Conservation (phyloP, 1,284 basidiomycete genomes). For the Cutaneotrichosporon sp. region DNA sequence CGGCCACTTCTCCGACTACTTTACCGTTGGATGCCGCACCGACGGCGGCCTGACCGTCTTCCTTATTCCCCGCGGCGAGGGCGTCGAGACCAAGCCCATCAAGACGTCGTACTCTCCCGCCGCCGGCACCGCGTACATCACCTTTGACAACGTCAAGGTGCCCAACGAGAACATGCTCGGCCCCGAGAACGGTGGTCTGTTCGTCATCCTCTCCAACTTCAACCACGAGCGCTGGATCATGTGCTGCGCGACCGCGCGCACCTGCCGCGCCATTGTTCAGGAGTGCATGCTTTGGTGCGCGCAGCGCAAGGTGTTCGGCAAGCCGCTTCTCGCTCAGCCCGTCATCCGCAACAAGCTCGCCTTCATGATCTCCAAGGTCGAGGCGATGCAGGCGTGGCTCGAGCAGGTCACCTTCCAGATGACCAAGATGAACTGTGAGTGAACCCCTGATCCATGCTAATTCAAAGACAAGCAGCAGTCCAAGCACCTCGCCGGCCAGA, state of each 20-base stretch:
- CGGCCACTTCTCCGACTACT: slow-evolving; percentile 59
- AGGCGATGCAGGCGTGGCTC: slow-evolving; percentile 82
- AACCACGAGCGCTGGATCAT: slow-evolving; percentile 52
- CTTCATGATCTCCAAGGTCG: slow-evolving; percentile 77
- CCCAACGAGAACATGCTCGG: slow-evolving; percentile 83
- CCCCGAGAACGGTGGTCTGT: slow-evolving; percentile 75
- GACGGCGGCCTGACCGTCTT: slow-evolving; percentile 84
- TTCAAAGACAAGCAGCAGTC: slow-evolving; percentile 62
- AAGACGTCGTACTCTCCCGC: slow-evolving; percentile 81
- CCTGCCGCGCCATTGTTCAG: slow-evolving; percentile 49
- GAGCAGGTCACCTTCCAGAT: slow-evolving; percentile 90
- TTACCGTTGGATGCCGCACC: slow-evolving; percentile 37
- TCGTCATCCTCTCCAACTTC: slow-evolving; percentile 64
- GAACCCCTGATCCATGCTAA: slow-evolving; percentile 17
- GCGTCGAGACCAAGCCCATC: slow-evolving; percentile 81
- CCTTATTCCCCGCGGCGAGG: slow-evolving; percentile 71
- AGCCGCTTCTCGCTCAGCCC: slow-evolving; percentile 75
- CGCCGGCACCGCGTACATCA: slow-evolving; percentile 78
- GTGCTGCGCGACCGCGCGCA: slow-evolving; percentile 49
- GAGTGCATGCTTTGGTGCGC: slow-evolving; percentile 62
- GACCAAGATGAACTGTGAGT: slow-evolving; percentile 64
- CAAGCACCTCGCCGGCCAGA: slow-evolving; percentile 53
- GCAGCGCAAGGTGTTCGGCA: slow-evolving; percentile 79
- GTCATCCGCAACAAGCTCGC: slow-evolving; percentile 83
- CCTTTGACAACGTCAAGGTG: slow-evolving; percentile 75